Base-by-base conservation (phyloP, 345 rosid genomes). In the Eucalyptus marginata region DNA sequence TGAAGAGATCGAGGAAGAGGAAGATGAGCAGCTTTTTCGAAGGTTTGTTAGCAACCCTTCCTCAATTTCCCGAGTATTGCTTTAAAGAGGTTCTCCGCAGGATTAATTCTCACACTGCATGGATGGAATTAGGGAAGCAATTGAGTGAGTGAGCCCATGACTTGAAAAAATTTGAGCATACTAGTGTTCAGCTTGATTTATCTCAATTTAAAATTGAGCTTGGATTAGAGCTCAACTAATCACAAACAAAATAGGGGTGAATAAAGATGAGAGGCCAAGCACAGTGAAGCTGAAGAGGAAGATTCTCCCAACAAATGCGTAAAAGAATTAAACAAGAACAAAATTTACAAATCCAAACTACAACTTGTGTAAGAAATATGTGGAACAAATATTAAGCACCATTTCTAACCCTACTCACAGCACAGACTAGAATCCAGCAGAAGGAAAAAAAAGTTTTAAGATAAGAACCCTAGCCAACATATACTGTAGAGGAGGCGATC, bases 1-100 rank as follows among this genome's bases (percentile, higher is more conserved):
- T 91, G 93, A 93, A 88, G 97, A 95, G 51, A 94, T 92, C 88
- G 97, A 94, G 89, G 98, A 94, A 64, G 98, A 96, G 90, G 98
- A 96, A 89, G 94, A 95, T 58, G 99, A 97, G 88, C 99, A 96
- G 93, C 96, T 97, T 88, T 96, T 94, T 91, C 95, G 98, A 92
- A 96, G 99, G 99, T 96, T 46, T 59, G 31, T 79, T n/a, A 7
- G 86, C 56, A 36, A 27, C 58, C 46, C n/a, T 50, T 27, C 50
- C 25, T 50, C 20, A 46, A 20, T 59, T 76, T 76, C 84, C 15
- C 15, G 2, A 76, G 47, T 76, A 40, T 36, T 40, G 84, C 84
- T 76, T 36, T 76, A 36, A 18, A 5, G 14, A 76, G 15, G 83
- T 76, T 76, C 46, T 40, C 47, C 3, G 0, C 47, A 40, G 47